A percentile compares a stretch with the other conserved stretches of the same genome.
Evolutionary conservation across 1,284 basidiomycete species (phyloP).

Genomic region (Rhodotorula sp.): DNA sequence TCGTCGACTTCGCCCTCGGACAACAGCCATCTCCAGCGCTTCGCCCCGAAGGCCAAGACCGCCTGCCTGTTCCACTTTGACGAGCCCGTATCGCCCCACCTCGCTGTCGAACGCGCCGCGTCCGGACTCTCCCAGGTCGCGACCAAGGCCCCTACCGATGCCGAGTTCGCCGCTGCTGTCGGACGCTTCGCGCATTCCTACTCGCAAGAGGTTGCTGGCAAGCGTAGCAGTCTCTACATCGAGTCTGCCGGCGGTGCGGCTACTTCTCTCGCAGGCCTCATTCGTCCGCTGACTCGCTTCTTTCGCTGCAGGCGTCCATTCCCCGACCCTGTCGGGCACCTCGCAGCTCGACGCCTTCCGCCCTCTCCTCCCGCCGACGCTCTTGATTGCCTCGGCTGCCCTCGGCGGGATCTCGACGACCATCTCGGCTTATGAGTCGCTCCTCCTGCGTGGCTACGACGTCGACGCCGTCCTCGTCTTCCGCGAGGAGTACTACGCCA

Average conservation of each 20-base stretch:
- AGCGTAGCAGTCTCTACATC: slow-evolving; percentile 64
- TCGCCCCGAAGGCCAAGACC: slow-evolving; percentile 60
- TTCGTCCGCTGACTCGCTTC: background rate
- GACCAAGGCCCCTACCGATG: slow-evolving; percentile 58
- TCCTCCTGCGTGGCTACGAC: slow-evolving; percentile 83
- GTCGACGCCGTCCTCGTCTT: slow-evolving; percentile 87
- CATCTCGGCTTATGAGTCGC: slow-evolving; percentile 87
- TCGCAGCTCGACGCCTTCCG: slow-evolving; percentile 84
- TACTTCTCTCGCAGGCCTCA: too few species aligned
- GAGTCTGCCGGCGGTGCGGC: slow-evolving; percentile 62
- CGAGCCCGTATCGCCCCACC: slow-evolving; percentile 89
- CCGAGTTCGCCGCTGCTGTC: slow-evolving; percentile 68
- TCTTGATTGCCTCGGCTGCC: slow-evolving; percentile 82
- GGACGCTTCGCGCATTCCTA: slow-evolving; percentile 63
- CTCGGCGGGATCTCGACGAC: slow-evolving; percentile 96
- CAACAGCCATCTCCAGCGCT: slow-evolving; percentile 68
- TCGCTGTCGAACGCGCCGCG: slow-evolving; percentile 70
- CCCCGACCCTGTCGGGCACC: slow-evolving; percentile 79
- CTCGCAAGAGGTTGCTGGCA: slow-evolving; percentile 49
- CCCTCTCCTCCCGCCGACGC: slow-evolving; percentile 78
- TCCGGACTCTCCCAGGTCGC: slow-evolving; percentile 46
- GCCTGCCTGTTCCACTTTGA: slow-evolving; percentile 80
- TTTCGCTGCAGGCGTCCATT: slow-evolving; percentile 74
- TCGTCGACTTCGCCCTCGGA: background rate
- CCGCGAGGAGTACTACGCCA: slow-evolving; percentile 80